Conservation (phyloP, 805 yeast species). For the Candida ponderosae region DNA sequence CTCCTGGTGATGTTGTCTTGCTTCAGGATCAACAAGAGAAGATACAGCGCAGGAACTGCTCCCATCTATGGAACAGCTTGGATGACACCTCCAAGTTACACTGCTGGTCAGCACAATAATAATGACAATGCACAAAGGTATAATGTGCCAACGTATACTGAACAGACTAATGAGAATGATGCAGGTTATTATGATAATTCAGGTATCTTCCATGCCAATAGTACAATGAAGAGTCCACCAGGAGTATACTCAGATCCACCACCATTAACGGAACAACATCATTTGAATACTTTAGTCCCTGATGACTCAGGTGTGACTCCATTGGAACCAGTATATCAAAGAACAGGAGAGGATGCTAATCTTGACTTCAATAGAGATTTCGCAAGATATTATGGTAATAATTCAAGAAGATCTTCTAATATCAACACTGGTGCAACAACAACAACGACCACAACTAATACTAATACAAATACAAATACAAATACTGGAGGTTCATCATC, state of each 20-base stretch:
- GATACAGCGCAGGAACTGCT: constrained; percentile 33
- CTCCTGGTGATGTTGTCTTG: constrained; percentile 41
- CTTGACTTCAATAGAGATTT: constrained; percentile 18
- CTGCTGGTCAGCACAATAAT: constrained; percentile 37
- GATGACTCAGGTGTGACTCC: constrained; percentile 2
- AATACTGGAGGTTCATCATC: background rate
- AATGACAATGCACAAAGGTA: constrained; percentile 29
- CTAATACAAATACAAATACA: background rate
- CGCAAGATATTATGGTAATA: constrained; percentile 12
- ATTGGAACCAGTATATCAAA: background rate
- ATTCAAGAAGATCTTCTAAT: background rate
- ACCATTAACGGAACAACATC: background rate
- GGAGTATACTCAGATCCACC: constrained; percentile 3
- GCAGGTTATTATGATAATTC: constrained; percentile 67
- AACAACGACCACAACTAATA: background rate
- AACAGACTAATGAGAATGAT: constrained; percentile 59
- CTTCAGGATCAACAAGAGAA: constrained; percentile 43
- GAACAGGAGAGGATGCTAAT: constrained; percentile 9
- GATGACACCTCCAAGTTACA: constrained; percentile 81
- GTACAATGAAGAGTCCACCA: constrained; percentile 13
- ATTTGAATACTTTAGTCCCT: constrained; percentile 14
- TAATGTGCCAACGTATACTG: constrained; percentile 66
- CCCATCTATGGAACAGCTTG: constrained; percentile 76
- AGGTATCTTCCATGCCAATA: constrained; percentile 35
- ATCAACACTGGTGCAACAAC: background rate